Evolutionary conservation across 2,329 filamentous ascomycete genomes (phyloP).

Genomic region (Parastagonospora nodorum): DNA sequence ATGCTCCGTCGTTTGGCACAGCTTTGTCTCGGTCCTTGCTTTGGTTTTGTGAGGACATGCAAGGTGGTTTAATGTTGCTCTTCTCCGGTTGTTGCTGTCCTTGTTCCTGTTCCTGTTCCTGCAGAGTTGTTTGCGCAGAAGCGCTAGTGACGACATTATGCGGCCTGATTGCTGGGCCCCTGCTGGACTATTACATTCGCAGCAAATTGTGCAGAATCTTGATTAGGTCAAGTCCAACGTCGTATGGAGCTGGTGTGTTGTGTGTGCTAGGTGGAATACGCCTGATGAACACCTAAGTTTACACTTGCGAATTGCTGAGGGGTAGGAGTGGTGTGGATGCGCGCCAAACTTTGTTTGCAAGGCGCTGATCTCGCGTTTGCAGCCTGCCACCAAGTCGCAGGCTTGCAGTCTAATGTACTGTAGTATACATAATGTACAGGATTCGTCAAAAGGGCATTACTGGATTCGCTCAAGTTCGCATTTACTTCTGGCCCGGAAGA

Average conservation of each 20-base stretch:
- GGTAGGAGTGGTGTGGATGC: not conserved
- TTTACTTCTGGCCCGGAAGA: slow-evolving; percentile 26
- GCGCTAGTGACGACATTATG: slow-evolving; percentile 18
- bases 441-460: slow-evolving; percentile 10
- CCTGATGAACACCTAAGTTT: no score
- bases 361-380: slow-evolving; percentile 1
- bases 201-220: not conserved
- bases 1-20: not conserved
- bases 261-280: no score
- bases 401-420: slow-evolving; percentile 13
- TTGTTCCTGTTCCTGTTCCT: not conserved
- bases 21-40: slow-evolving; percentile 7
- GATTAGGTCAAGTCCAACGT: not conserved
- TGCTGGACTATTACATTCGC: not conserved
- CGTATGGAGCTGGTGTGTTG: no score
- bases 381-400: slow-evolving; percentile 16
- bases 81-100: not conserved
- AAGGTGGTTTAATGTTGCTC: no score
- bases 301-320: no score
- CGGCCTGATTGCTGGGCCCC: slow-evolving; percentile 1
- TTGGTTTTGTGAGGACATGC: not conserved
- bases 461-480: not conserved
- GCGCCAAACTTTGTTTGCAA: slow-evolving; percentile 1
- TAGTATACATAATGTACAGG: slow-evolving; percentile 37
- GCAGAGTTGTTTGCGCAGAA: not conserved